phyloP scores from a whole-genome alignment of 352 stramenopile genomes.

The Phytophthora meadii region DNA sequence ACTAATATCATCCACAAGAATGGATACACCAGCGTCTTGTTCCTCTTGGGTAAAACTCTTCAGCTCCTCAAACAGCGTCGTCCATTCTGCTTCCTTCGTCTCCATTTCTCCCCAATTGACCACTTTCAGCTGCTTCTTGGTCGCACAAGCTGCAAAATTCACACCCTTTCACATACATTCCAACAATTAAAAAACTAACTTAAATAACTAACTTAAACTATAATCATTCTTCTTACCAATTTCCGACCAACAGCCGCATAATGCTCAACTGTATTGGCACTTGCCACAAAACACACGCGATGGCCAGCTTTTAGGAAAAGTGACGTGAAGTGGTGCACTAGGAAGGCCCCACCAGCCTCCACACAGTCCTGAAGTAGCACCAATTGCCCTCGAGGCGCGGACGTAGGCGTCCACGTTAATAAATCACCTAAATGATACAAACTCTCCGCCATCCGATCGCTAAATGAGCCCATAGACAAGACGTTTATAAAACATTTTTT shows the following conservation, averaged over 20 bases:
- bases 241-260: constrained; percentile 73
- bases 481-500: not conserved
- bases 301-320: constrained; percentile 77
- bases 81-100: constrained; percentile 11
- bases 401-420: constrained; percentile 60
- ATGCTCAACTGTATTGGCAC: constrained; percentile 58
- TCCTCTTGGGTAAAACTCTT: constrained; percentile 10
- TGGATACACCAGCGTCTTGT: constrained; percentile 31
- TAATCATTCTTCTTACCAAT: constrained; percentile 42
- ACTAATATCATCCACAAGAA: constrained; percentile 76
- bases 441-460: constrained; percentile 56
- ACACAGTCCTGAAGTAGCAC: constrained; percentile 66
- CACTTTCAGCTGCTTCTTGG: constrained; percentile 46
- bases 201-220: too few relatives aligned
- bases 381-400: constrained; percentile 57
- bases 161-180: constrained; percentile 41
- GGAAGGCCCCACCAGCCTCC: constrained; percentile 59
- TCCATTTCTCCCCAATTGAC: constrained; percentile 48
- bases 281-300: constrained; percentile 68
- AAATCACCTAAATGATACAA: constrained; percentile 60
- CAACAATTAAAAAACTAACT: too few relatives aligned
- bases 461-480: constrained; percentile 28
- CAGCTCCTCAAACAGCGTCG: constrained; percentile 45
- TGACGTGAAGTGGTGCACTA: constrained; percentile 77
- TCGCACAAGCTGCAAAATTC: constrained; percentile 48